Percentiles rank a stretch among this genome's conserved stretches.
phyloP scores from a whole-genome alignment of 345 rosid species.

The Linum usitatissimum region DNA sequence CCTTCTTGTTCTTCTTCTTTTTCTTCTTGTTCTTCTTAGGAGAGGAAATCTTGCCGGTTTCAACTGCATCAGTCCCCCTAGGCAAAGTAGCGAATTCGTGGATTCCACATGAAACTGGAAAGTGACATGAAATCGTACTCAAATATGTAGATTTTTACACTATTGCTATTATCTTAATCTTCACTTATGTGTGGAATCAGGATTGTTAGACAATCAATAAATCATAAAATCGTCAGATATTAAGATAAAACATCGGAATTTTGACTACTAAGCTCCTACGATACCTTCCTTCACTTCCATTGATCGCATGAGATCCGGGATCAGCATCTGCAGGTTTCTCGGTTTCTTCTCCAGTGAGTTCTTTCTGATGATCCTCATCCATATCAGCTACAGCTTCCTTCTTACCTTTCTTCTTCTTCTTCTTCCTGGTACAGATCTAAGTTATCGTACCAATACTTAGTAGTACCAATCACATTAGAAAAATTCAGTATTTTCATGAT shows the following conservation, averaged over 20 bases:
- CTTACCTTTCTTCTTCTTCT: slow-evolving; percentile 46
- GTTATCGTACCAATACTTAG: slow-evolving; percentile 13
- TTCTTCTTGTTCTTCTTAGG: slow-evolving; percentile 60
- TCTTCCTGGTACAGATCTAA: slow-evolving; percentile 37
- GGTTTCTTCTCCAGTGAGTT: slow-evolving; percentile 14
- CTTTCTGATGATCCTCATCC: slow-evolving; percentile 15
- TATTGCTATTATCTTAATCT: too few relatives aligned
- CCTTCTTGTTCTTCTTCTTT: slow-evolving; percentile 50
- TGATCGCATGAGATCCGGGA: slow-evolving; percentile 23
- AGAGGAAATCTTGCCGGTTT: slow-evolving; percentile 12
- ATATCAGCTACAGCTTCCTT: slow-evolving; percentile 19
- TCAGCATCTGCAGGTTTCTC: slow-evolving; percentile 24
- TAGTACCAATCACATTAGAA: neutral
- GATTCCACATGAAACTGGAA: too few relatives aligned
- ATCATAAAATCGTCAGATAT: too few relatives aligned
- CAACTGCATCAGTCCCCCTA: slow-evolving; percentile 25
- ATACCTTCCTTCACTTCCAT: slow-evolving; percentile 28
- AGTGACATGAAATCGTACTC: too few relatives aligned
- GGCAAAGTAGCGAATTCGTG: too few relatives aligned
- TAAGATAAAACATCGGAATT: too few relatives aligned
- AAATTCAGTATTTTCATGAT: too few relatives aligned
- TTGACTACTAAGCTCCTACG: neutral
- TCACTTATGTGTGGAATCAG: too few relatives aligned
- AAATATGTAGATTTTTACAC: too few relatives aligned
- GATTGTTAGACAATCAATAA: too few relatives aligned